phyloP scores from a whole-genome alignment of 805 yeast species.

The Sugiyamaella mastotermitis region DNA sequence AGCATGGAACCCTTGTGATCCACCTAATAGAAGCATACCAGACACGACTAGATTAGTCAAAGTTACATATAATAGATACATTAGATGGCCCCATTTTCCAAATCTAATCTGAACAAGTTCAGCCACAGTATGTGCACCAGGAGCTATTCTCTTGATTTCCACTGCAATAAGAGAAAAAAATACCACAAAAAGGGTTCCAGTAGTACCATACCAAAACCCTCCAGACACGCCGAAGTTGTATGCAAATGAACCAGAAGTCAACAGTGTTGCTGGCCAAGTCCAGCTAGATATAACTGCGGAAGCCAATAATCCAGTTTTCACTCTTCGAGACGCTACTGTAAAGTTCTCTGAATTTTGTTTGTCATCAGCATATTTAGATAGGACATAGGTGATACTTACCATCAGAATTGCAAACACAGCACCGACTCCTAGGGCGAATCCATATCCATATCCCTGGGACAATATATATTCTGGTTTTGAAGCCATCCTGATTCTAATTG shows the following conservation, averaged over 20 bases:
- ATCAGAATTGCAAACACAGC: too few species aligned
- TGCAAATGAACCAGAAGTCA: conserved; percentile 71
- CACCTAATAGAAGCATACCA: conserved; percentile 88
- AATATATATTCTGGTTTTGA: too few species aligned
- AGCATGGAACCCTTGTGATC: conserved; percentile 73
- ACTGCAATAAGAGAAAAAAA: conserved; percentile 83
- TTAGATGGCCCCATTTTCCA: conserved; percentile 65
- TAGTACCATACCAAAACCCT: conserved; percentile 80
- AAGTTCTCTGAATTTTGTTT: conserved; percentile 93
- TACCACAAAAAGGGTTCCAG: conserved; percentile 85
- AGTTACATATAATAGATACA: conserved; percentile 63
- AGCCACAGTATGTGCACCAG: conserved; percentile 84
- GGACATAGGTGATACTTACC: too few species aligned
- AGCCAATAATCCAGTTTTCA: conserved; percentile 76
- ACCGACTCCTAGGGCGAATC: too few species aligned
- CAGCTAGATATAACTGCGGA: conserved; percentile 91
- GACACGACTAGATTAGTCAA: conserved; percentile 87
- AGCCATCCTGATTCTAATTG: too few species aligned
- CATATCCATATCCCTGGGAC: too few species aligned
- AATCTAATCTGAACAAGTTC: conserved; percentile 79
- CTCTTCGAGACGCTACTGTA: conserved; percentile 86
- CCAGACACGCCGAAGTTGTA: conserved; percentile 76
- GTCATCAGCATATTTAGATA: too few species aligned
- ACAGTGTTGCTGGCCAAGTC: conserved; percentile 84
- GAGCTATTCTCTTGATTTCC: conserved; percentile 83